Conservation (phyloP, 352 stramenopile genomes). For the Globisporangium mamillatum region DNA sequence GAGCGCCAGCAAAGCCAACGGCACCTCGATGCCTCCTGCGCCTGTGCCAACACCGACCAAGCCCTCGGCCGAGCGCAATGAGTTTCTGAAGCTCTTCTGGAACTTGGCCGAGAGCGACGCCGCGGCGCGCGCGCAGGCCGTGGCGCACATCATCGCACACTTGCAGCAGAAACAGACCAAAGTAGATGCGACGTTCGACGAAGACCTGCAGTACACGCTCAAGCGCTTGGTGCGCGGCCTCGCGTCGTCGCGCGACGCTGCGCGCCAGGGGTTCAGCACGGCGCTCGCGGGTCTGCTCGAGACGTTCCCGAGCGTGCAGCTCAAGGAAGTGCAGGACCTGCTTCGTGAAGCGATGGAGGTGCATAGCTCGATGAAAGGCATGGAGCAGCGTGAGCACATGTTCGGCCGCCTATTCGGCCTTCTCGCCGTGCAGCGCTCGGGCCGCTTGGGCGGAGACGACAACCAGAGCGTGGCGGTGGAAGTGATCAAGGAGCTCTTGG, state of each 20-base stretch:
- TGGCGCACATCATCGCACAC: constrained; percentile 55
- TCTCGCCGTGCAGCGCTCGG: constrained; percentile 77
- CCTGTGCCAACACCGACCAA: constrained; percentile 5
- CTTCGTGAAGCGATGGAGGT: constrained; percentile 79
- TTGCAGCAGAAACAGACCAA: constrained; percentile 31
- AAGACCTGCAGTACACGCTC: constrained; percentile 87
- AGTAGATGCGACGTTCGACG: constrained; percentile 22
- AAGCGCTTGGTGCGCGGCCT: constrained; percentile 90
- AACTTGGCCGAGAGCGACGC: constrained; percentile 77
- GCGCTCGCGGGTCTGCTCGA: constrained; percentile 68
- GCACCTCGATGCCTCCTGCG: background rate
- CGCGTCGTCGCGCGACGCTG: constrained; percentile 84
- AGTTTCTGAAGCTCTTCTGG: constrained; percentile 90
- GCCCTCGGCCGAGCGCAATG: constrained; percentile 33
- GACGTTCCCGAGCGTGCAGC: constrained; percentile 38
- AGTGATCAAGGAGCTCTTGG: constrained; percentile 40
- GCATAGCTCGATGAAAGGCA: constrained; percentile 83
- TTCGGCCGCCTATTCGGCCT: constrained; percentile 89
- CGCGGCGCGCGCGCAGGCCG: constrained; percentile 48
- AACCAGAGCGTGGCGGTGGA: constrained; percentile 36
- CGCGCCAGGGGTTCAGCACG: constrained; percentile 88
- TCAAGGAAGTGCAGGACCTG: constrained; percentile 55
- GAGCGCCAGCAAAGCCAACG: background rate
- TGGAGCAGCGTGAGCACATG: constrained; percentile 91
- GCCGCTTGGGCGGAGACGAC: constrained; percentile 38